Evolutionary conservation across 2,329 filamentous ascomycete species (phyloP), one percentile per base, ranked within the genome.

Genomic region (Akanthomyces muscarius): DNA sequence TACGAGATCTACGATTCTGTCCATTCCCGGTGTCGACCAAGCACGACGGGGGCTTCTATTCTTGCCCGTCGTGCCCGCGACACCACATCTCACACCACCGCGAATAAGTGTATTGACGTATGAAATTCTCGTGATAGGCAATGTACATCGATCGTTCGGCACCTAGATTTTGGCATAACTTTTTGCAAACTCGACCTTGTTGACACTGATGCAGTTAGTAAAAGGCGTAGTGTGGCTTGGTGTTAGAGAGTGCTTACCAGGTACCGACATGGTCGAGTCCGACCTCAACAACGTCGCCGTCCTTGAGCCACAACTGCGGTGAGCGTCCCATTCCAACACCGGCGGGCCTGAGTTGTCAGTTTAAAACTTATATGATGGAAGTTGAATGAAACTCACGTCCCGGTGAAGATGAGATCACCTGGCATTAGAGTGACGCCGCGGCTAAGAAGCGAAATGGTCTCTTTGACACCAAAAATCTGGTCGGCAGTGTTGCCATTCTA

Each of bases 251-350:
- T n/a, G 30, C 72, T 65, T 64, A 73, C 72, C 82, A 86, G 16
- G 80, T 82, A 28, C 89, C 89, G 7, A 91, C 85, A 1, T 81
- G 78, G 68, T 91, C 86, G 1, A 91, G 78, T 7, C 80, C 81
- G 56, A 91, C 88, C 71, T 90, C 86, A 23, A 91, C 87, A 25
- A 86, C 75, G 72, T 91, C 89, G 5, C 88, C 86, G 71, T 91
- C 81, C 73, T 87, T 86, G 63, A 91, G 75, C 86, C 88, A 91
- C 11, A 89, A 68, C 63, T 82, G 83, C 3, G 88, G 88, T 62
- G 82, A 86, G 56, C 83, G 81, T 16, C 88, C 89, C 83, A 89
- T 87, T 1, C 86, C 89, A 23, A 92, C 89, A 38, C 89, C 89
- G 65, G 86, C 82, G 0, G 88, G 89, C 11, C 83, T 86, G 48